Evolutionary conservation across 768 basidiomycete species (phyloP).

Genomic region (Auricularia sp.): DNA sequence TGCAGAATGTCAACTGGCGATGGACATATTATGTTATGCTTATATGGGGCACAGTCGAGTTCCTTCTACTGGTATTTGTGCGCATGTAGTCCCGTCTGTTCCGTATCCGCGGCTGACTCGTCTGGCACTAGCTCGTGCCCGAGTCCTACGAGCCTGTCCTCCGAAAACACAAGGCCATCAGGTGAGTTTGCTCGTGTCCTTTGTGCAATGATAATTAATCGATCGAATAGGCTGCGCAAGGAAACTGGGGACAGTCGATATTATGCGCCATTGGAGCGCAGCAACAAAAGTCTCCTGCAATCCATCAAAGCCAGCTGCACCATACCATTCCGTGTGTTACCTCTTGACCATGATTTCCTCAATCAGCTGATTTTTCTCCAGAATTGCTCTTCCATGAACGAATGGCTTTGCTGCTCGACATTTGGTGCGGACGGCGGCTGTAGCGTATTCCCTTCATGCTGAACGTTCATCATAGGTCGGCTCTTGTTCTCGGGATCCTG

Average conservation of each 20-base stretch:
- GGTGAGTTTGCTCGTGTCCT: conserved; percentile 21
- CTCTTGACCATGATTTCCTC: not conserved
- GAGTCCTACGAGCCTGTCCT: conserved; percentile 64
- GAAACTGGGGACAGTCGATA: conserved; percentile 42
- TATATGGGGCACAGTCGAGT: conserved; percentile 57
- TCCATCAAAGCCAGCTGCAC: conserved; percentile 52
- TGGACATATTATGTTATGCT: conserved; percentile 69
- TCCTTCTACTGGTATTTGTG: conserved; percentile 41
- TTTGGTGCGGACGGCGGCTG: conserved; percentile 36
- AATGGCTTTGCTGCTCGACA: conserved; percentile 66
- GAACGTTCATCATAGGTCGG: conserved; percentile 5
- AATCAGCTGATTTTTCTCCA: conserved; percentile 15
- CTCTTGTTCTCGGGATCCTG: conserved; percentile 30
- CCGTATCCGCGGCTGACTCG: not conserved
- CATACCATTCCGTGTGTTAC: conserved; percentile 57
- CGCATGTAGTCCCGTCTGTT: conserved; percentile 10
- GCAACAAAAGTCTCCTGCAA: conserved; percentile 30
- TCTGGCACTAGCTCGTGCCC: conserved; percentile 45
- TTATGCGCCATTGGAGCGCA: conserved; percentile 50
- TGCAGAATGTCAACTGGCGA: conserved; percentile 48
- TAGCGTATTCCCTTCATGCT: conserved; percentile 9
- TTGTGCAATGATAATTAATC: not conserved
- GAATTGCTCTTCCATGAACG: conserved; percentile 54
- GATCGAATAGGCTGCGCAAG: conserved; percentile 36
- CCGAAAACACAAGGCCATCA: conserved; percentile 45